Evolutionary conservation across 345 rosid species (phyloP).

Genomic region (Viola odorata): DNA sequence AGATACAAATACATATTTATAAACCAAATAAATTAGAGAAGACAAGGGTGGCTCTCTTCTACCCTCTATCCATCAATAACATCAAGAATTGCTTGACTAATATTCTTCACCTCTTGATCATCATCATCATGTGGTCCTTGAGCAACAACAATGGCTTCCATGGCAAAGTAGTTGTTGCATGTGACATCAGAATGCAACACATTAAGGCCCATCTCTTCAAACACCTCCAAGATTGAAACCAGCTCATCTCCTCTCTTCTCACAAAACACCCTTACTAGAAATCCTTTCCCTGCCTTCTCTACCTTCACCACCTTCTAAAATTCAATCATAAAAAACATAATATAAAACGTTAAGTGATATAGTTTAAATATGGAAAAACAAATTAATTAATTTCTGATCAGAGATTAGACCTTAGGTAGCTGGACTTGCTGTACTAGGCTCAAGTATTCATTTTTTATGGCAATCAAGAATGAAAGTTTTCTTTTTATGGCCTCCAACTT

Average conservation of each 20-base stretch:
- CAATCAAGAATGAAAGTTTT: conserved; percentile 36
- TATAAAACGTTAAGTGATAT: not conserved
- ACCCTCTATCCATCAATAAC: conserved; percentile 35
- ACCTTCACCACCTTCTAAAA: conserved; percentile 52
- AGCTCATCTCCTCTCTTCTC: conserved; percentile 42
- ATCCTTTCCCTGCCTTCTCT: conserved; percentile 46
- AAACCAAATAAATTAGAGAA: not conserved
- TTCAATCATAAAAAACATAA: not conserved
- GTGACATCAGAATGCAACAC: conserved; percentile 57
- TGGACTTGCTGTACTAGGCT: conserved; percentile 25
- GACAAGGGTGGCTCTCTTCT: not conserved
- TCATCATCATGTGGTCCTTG: conserved; percentile 26
- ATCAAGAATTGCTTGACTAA: conserved; percentile 38
- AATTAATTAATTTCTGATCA: not conserved
- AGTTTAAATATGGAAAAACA: not conserved
- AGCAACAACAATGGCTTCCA: conserved; percentile 68
- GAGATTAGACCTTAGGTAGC: conserved; percentile 43
- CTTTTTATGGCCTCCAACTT: conserved; percentile 47
- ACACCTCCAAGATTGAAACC: conserved; percentile 54
- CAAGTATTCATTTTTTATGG: conserved; percentile 33
- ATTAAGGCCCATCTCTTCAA: conserved; percentile 58
- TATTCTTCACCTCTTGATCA: conserved; percentile 24
- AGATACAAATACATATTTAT: not conserved
- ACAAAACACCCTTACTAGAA: conserved; percentile 39
- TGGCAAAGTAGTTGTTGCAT: conserved; percentile 35